Evolutionary conservation across 305 asterid species (phyloP), one percentile per base, ranked within the genome.

Genomic region (Fraxinus platypoda): DNA sequence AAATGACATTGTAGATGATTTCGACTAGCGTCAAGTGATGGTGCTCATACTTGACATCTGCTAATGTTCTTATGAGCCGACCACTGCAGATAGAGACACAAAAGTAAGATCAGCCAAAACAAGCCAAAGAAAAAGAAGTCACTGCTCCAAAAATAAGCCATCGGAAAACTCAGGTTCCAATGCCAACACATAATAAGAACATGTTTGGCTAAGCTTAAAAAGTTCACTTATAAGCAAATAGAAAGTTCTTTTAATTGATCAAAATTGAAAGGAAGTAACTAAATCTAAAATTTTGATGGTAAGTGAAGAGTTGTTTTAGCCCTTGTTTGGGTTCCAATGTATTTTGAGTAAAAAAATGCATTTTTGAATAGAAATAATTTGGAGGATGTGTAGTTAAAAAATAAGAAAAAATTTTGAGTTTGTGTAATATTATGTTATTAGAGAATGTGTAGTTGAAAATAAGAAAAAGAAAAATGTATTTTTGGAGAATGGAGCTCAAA

Each of bases 51-150:
- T 93, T 64, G 25, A 91, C 92, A 71, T 92, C 92, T 2, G 97
- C 97, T 62, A 89, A 86, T 31, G 95, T 92, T 87, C 94, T 88
- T 80, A 93, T 92, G 75, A 92, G 89, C 70, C 95, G 85, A 78
- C 97, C 97, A 81, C 97, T 92, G 95, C 81, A 87, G 31, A 79
- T 26, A 77, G 28, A 38, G 28, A 38, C 19, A 66, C 46, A 54
- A 52, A 77, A 30, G 57, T 57, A 43, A 77, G n/a, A 23, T 28
- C 21, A 76, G 25, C 28, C 34, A 62, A 23, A 21, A 6, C 25
- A 49, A 49, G 6, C 21, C 21, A 49, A 4, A 75, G 52, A 19
- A 43, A 43, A 37, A 9, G 0, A 59, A 38, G 28, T 38, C 52
- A 28, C 25, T 13, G 75, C 62, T 78, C 77, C 19, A 25, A 38